Evolutionary conservation across 2,329 filamentous ascomycete species (phyloP).

Genomic region (Pezicula rhizophila): DNA sequence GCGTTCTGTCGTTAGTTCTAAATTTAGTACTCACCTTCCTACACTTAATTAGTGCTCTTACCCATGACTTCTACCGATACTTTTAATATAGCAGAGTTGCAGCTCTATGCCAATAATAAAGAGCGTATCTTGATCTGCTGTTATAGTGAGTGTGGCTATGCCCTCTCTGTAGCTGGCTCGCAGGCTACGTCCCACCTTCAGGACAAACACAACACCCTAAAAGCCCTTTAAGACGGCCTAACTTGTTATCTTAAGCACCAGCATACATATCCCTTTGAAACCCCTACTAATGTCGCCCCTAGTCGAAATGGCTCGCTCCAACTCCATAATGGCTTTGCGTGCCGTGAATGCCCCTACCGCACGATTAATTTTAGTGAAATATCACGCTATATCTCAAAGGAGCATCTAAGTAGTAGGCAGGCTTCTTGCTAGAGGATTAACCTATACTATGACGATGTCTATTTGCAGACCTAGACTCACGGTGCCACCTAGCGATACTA

Average conservation of each 20-base stretch:
- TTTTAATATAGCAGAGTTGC: neutral
- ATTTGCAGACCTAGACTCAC: too few species aligned
- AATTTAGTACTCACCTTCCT: neutral
- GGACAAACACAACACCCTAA: neutral
- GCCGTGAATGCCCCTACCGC: too few species aligned
- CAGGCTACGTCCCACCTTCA: conserved; percentile 1
- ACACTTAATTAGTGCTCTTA: neutral
- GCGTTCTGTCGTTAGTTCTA: neutral
- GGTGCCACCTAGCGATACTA: too few species aligned
- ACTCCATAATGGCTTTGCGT: too few species aligned
- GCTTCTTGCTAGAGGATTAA: too few species aligned
- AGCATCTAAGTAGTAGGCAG: too few species aligned
- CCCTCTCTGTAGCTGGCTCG: conserved; percentile 1
- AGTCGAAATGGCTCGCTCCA: too few species aligned
- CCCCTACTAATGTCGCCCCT: too few species aligned
- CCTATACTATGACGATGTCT: too few species aligned
- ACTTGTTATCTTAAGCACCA: neutral
- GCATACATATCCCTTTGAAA: too few species aligned
- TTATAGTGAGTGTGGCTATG: neutral
- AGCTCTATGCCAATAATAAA: neutral
- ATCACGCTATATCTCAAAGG: too few species aligned
- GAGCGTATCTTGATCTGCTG: conserved; percentile 3
- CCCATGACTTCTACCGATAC: neutral
- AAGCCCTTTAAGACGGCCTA: neutral
- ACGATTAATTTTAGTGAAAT: too few species aligned